Conservation (phyloP, 1,284 basidiomycete genomes). For the Ceratobasidium sp. region DNA sequence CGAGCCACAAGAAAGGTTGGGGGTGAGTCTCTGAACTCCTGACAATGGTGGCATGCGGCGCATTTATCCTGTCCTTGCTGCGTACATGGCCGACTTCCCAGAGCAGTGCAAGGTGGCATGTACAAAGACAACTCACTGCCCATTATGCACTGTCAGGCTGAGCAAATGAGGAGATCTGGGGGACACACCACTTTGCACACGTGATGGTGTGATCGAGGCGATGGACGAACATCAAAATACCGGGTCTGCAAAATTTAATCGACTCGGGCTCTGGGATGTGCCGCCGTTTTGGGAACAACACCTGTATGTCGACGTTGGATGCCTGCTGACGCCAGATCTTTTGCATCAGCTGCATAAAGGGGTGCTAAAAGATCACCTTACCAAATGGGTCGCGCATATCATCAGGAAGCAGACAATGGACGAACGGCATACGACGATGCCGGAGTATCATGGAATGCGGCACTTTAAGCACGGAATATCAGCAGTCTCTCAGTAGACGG, state of each 20-base stretch:
- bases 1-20: too few species aligned
- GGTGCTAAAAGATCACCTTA: slow-evolving; percentile 44
- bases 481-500: slow-evolving; percentile 52
- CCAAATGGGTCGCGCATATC: slow-evolving; percentile 45
- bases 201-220: background rate
- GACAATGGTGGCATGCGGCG: slow-evolving; percentile 8
- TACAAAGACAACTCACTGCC: slow-evolving; percentile 17
- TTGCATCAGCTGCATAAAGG: slow-evolving; percentile 55
- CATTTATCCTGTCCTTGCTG: slow-evolving; percentile 12
- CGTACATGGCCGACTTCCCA: slow-evolving; percentile 7
- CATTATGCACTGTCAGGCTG: slow-evolving; percentile 6
- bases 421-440: slow-evolving; percentile 24
- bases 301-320: slow-evolving; percentile 81
- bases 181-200: background rate
- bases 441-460: slow-evolving; percentile 1
- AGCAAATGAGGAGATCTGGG: slow-evolving; percentile 2
- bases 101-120: slow-evolving; percentile 24
- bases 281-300: slow-evolving; percentile 63
- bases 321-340: slow-evolving; percentile 61
- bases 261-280: too few species aligned
- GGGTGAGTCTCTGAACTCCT: too few species aligned
- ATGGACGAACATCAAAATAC: background rate
- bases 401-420: slow-evolving; percentile 41
- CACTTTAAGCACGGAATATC: slow-evolving; percentile 37
- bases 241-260: background rate